Evolutionary conservation across 73 alveolate genomes (phyloP).

Genomic region (Paramecium bursaria): DNA sequence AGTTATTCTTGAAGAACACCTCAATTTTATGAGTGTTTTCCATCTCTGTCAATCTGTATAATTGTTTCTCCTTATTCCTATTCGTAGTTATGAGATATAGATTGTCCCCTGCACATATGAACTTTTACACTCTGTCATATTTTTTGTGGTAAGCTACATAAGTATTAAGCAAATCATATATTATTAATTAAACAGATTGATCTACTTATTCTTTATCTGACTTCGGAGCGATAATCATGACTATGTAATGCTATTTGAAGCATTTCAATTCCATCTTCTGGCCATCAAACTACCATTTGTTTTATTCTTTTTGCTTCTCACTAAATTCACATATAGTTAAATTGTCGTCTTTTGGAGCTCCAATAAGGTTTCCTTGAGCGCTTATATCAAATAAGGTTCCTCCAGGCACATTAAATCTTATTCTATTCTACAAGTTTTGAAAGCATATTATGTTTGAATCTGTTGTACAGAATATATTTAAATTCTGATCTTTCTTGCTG

Average conservation of each 20-base stretch:
- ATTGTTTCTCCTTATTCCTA: conserved; percentile 61
- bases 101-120: conserved; percentile 76
- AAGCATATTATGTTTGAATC: conserved; percentile 24
- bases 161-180: conserved; percentile 77
- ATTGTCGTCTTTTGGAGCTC: conserved; percentile 66
- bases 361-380: conserved; percentile 49
- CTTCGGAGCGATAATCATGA: conserved; percentile 70
- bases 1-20: conserved; percentile 74
- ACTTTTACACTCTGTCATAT: conserved; percentile 60
- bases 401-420: conserved; percentile 52
- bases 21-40: conserved; percentile 83
- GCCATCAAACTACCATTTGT: conserved; percentile 74
- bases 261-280: conserved; percentile 70
- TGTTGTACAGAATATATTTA: conserved; percentile 39
- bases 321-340: conserved; percentile 53
- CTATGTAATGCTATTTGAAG: conserved; percentile 75
- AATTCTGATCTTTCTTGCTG: conserved; percentile 5
- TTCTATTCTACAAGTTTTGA: conserved; percentile 41
- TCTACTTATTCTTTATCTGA: conserved; percentile 61
- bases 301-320: conserved; percentile 52
- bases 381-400: conserved; percentile 54
- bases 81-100: conserved; percentile 72
- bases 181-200: conserved; percentile 66
- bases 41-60: conserved; percentile 79
- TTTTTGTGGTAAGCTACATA: conserved; percentile 66